Conservation (phyloP, 495 filamentous ascomycete species). For the Neurospora sp. region DNA sequence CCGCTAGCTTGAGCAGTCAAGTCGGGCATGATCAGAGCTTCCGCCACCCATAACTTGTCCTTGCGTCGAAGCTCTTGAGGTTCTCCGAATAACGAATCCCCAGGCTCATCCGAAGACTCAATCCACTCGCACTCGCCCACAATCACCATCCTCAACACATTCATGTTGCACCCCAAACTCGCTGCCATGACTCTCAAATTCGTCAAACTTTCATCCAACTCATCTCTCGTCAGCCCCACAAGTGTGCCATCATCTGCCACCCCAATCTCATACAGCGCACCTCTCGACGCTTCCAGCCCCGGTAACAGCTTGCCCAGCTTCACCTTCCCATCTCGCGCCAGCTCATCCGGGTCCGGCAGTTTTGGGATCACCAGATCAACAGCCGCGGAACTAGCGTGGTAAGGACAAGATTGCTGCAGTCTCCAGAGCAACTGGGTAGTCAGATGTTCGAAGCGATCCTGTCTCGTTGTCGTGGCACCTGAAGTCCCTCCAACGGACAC, state of each 20-base stretch:
- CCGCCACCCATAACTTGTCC: conserved; percentile 75
- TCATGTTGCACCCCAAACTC: conserved; percentile 81
- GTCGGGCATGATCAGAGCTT: conserved; percentile 50
- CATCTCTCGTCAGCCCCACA: conserved; percentile 80
- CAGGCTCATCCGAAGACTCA: conserved; percentile 1
- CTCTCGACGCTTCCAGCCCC: conserved; percentile 83
- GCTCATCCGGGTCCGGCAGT: conserved; percentile 50
- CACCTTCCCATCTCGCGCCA: conserved; percentile 20
- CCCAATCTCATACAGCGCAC: conserved; percentile 92
- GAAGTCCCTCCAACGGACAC: conserved; percentile 14
- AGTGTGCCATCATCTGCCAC: conserved; percentile 91
- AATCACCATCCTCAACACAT: conserved; percentile 69
- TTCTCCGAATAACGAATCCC: neutral
- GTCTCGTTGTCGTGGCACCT: conserved; percentile 51
- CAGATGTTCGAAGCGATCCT: conserved; percentile 77
- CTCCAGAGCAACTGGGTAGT: conserved; percentile 95
- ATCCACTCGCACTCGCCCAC: conserved; percentile 82
- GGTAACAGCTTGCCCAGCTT: conserved; percentile 59
- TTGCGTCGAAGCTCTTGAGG: conserved; percentile 15
- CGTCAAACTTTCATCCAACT: conserved; percentile 79
- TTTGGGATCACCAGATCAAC: conserved; percentile 58
- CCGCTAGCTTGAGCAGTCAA: conserved; percentile 13
- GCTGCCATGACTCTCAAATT: conserved; percentile 83
- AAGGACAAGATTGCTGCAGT: conserved; percentile 85
- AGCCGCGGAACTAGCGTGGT: conserved; percentile 66